phyloP scores from a whole-genome alignment of 768 basidiomycete species.

The Chalciporus pseudorubinellus region DNA sequence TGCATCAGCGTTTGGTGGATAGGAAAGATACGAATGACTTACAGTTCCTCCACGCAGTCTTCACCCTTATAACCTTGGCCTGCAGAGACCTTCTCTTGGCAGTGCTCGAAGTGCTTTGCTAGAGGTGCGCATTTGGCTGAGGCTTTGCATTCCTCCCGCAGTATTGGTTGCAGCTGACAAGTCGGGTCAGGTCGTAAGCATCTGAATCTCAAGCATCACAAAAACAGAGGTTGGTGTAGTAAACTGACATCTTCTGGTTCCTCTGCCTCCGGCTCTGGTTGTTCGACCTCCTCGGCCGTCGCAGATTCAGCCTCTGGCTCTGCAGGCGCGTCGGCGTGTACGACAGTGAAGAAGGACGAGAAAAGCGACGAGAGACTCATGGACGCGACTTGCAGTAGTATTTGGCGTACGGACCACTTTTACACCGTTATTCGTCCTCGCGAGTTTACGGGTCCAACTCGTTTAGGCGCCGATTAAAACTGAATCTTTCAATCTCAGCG shows the following conservation, averaged over 20 bases:
- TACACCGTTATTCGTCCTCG: constrained; percentile 14
- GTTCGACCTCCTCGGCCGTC: constrained; percentile 41
- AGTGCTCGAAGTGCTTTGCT: constrained; percentile 85
- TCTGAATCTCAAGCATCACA: background rate
- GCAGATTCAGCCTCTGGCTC: constrained; percentile 34
- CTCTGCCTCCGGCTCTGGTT: background rate
- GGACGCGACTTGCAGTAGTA: constrained; percentile 12
- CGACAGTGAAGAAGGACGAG: constrained; percentile 40
- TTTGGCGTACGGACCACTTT: constrained; percentile 10
- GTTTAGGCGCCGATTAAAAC: constrained; percentile 22
- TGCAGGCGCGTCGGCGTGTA: constrained; percentile 42
- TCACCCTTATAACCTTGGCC: constrained; percentile 87
- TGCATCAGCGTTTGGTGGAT: constrained; percentile 1
- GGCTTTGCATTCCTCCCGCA: constrained; percentile 76
- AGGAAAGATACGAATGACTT: constrained; percentile 31
- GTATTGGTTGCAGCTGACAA: constrained; percentile 58
- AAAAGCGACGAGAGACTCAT: constrained; percentile 46
- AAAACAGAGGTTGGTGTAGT: background rate
- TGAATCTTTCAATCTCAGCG: background rate
- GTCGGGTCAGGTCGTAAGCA: background rate
- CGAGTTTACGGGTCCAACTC: constrained; percentile 24
- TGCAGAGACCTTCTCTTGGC: constrained; percentile 79
- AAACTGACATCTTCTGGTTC: constrained; percentile 73
- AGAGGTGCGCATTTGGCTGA: constrained; percentile 62
- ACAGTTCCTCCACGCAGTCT: constrained; percentile 92